Conservation (phyloP, 495 filamentous ascomycete species). For the Aspergillus nidulans region DNA sequence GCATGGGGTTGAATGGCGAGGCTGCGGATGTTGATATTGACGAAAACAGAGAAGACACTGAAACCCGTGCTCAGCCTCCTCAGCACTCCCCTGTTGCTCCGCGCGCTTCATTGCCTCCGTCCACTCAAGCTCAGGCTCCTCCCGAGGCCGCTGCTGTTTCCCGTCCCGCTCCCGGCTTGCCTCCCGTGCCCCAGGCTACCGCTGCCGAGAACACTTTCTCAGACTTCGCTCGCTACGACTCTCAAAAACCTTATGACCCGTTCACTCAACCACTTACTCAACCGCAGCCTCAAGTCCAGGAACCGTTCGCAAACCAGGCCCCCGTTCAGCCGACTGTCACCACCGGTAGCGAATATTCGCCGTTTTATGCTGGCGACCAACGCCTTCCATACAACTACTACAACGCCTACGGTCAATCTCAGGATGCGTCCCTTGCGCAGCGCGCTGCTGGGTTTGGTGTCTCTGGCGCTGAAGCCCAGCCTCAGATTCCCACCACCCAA, state of each 20-base stretch:
- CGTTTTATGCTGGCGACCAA: constrained; percentile 82
- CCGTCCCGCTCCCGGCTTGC: constrained; percentile 64
- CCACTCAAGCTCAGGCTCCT: constrained; percentile 41
- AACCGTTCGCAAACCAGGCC: constrained; percentile 55
- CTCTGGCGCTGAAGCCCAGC: constrained; percentile 65
- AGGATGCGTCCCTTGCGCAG: constrained; percentile 67
- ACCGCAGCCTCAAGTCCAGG: constrained; percentile 54
- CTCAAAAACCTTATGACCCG: constrained; percentile 82
- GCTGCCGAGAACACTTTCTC: constrained; percentile 49
- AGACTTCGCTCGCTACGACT: constrained; percentile 64
- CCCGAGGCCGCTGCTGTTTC: constrained; percentile 59
- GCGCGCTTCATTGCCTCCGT: constrained; percentile 83
- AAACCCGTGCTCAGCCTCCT: constrained; percentile 90
- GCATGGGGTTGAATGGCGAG: constrained; percentile 82
- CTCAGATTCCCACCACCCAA: constrained; percentile 69
- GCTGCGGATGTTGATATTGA: constrained; percentile 76
- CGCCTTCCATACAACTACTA: constrained; percentile 80
- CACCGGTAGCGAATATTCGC: constrained; percentile 74
- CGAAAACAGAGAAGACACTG: constrained; percentile 88
- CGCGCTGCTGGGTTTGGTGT: constrained; percentile 65
- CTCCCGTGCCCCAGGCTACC: constrained; percentile 57
- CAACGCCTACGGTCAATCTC: constrained; percentile 69
- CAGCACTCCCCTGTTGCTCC: constrained; percentile 93
- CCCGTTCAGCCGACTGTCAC: constrained; percentile 49
- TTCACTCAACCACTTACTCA: constrained; percentile 76